Conservation (phyloP, 2,329 filamentous ascomycete species). For the Fusarium longipes region DNA sequence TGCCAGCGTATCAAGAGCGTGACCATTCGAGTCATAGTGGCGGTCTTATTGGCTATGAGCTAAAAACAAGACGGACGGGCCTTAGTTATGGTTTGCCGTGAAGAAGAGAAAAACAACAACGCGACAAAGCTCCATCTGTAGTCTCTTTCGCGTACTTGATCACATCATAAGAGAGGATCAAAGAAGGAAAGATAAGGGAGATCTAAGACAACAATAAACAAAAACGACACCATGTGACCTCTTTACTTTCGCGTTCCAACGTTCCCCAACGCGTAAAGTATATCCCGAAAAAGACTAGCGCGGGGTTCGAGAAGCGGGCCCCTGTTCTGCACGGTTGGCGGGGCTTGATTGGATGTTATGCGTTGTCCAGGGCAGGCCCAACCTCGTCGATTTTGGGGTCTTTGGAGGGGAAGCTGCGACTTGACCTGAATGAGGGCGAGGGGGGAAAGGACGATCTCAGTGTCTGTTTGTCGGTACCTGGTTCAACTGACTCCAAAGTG, state of each 20-base stretch:
- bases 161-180: constrained; percentile 8
- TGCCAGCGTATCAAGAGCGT: constrained; percentile 33
- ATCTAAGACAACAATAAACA: constrained; percentile 31
- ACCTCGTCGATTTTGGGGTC: constrained; percentile 42
- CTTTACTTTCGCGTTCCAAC: constrained; percentile 35
- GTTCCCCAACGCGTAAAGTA: constrained; percentile 43
- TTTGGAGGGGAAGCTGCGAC: constrained; percentile 14
- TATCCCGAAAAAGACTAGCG: constrained; percentile 30
- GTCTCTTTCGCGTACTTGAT: constrained; percentile 8
- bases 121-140: constrained; percentile 1
- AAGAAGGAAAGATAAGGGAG: constrained; percentile 1
- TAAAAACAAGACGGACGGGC: constrained; percentile 21
- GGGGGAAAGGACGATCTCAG: not conserved
- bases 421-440: constrained; percentile 7
- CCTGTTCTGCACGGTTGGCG: constrained; percentile 37
- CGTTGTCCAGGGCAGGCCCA: constrained; percentile 35
- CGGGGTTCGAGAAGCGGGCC: constrained; percentile 38
- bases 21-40: constrained; percentile 22
- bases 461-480: constrained; percentile 5
- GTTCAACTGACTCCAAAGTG: constrained; percentile 3
- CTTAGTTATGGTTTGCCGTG: not conserved
- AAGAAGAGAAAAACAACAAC: not conserved
- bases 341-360: constrained; percentile 42
- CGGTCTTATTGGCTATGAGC: constrained; percentile 21
- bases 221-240: constrained; percentile 40